A percentile compares a stretch with the other conserved stretches of the same genome.
Evolutionary conservation across 129 eudicot genomes (phyloP).

Genomic region (Flaveria robusta): DNA sequence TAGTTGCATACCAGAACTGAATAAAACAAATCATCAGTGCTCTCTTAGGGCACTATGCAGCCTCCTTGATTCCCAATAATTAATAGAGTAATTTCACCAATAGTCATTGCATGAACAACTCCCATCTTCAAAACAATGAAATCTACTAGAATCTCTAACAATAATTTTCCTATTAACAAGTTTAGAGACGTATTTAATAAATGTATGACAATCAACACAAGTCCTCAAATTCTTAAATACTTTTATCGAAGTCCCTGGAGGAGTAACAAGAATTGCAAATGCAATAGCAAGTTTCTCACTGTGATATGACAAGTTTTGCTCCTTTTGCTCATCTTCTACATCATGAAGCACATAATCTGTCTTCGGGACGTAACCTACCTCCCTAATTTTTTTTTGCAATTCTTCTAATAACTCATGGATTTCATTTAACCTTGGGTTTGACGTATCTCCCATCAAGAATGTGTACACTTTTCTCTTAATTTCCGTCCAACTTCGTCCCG

Average conservation of each 20-base stretch:
- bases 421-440: slow-evolving; percentile 48
- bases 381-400: slow-evolving; percentile 49
- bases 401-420: slow-evolving; percentile 42
- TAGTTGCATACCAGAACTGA: neutral
- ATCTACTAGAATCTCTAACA: slow-evolving; percentile 20
- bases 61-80: neutral
- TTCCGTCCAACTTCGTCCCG: slow-evolving; percentile 67
- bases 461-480: slow-evolving; percentile 45
- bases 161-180: slow-evolving; percentile 18
- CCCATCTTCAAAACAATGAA: slow-evolving; percentile 22
- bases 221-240: slow-evolving; percentile 69
- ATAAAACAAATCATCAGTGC: neutral
- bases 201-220: slow-evolving; percentile 60
- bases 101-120: slow-evolving; percentile 46
- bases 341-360: slow-evolving; percentile 16
- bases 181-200: slow-evolving; percentile 15
- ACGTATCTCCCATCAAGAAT: slow-evolving; percentile 59
- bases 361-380: slow-evolving; percentile 16
- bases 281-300: slow-evolving; percentile 22
- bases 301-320: slow-evolving; percentile 23
- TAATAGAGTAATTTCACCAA: slow-evolving; percentile 39
- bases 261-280: slow-evolving; percentile 33
- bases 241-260: slow-evolving; percentile 52
- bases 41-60: neutral
- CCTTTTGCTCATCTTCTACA: slow-evolving; percentile 23